Conservation (phyloP, 176 grass and related monocot genomes). For the Oropetium thomaeum region DNA sequence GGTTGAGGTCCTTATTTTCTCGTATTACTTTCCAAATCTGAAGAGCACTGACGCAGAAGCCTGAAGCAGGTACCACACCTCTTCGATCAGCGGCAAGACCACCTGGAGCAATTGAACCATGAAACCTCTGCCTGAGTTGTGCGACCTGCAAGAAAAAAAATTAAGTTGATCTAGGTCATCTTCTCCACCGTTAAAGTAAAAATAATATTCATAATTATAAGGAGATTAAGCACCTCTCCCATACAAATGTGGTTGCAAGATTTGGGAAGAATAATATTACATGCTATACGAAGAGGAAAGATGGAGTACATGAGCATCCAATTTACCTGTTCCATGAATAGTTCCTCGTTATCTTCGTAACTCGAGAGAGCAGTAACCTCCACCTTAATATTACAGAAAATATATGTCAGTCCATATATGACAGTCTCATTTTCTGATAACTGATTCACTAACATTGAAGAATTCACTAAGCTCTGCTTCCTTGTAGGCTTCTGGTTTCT, state of each 20-base stretch:
- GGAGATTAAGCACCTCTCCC: neutral
- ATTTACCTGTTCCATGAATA: constrained; percentile 80
- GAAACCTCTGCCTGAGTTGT: constrained; percentile 71
- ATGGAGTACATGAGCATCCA: neutral
- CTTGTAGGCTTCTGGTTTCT: constrained; percentile 78
- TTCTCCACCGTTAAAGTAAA: too few relatives aligned
- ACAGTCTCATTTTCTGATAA: constrained; percentile 31
- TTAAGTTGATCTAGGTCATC: neutral
- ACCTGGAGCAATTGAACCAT: constrained; percentile 64
- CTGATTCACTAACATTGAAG: constrained; percentile 68
- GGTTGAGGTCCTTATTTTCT: constrained; percentile 96
- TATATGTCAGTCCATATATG: constrained; percentile 5
- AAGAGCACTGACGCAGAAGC: constrained; percentile 76
- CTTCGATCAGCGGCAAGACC: constrained; percentile 90
- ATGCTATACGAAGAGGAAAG: neutral
- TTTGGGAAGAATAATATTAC: neutral
- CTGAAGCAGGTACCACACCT: constrained; percentile 86
- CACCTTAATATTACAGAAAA: constrained; percentile 64
- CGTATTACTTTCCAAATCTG: constrained; percentile 88
- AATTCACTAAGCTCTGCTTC: constrained; percentile 81
- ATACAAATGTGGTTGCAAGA: constrained; percentile 12
- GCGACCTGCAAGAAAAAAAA: constrained; percentile 49
- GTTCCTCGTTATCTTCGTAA: constrained; percentile 87
- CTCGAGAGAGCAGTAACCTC: constrained; percentile 79
- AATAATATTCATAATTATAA: neutral